Conservation (phyloP, 805 yeast species). For the Yamadazyma phyllophila region DNA sequence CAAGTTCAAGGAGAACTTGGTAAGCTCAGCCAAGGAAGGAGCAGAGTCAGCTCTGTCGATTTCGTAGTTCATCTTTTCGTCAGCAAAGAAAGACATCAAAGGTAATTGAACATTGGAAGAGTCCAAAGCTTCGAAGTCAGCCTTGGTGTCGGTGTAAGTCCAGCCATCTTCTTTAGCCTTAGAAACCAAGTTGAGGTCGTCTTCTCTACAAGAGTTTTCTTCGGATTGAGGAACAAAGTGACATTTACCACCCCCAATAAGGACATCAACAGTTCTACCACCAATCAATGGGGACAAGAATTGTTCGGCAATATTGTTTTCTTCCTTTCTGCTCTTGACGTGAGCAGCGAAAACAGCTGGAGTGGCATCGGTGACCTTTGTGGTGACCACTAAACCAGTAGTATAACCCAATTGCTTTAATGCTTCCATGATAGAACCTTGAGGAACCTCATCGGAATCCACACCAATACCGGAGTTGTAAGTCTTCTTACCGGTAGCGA, state of each 20-base stretch:
- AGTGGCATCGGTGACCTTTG: slow-evolving; percentile 90
- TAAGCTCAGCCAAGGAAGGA: slow-evolving; percentile 81
- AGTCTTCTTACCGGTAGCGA: slow-evolving; percentile 76
- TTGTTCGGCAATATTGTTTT: slow-evolving; percentile 83
- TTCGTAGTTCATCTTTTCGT: slow-evolving; percentile 78
- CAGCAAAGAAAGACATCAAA: slow-evolving; percentile 71
- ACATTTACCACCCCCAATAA: slow-evolving; percentile 90
- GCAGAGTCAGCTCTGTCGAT: slow-evolving; percentile 64
- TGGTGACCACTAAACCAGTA: slow-evolving; percentile 91
- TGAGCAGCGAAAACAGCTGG: slow-evolving; percentile 90
- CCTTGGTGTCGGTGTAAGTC: slow-evolving; percentile 55
- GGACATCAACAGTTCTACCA: slow-evolving; percentile 71
- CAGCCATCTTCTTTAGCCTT: slow-evolving; percentile 56
- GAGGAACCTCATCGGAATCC: slow-evolving; percentile 59
- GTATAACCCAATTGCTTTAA: slow-evolving; percentile 74
- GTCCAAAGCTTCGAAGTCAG: slow-evolving; percentile 52
- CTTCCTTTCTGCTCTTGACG: slow-evolving; percentile 70
- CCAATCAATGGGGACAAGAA: slow-evolving; percentile 55
- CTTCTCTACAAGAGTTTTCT: slow-evolving; percentile 58
- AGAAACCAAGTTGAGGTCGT: slow-evolving; percentile 62
- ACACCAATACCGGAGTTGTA: slow-evolving; percentile 81
- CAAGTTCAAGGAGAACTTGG: slow-evolving; percentile 64
- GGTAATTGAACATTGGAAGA: slow-evolving; percentile 70
- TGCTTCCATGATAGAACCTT: slow-evolving; percentile 87
- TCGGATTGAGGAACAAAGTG: slow-evolving; percentile 66